These are phyloP conservation scores for Logfia minima DNA, from an alignment of 129 eudicot genomes.

Conservation along the genomic window DNA sequence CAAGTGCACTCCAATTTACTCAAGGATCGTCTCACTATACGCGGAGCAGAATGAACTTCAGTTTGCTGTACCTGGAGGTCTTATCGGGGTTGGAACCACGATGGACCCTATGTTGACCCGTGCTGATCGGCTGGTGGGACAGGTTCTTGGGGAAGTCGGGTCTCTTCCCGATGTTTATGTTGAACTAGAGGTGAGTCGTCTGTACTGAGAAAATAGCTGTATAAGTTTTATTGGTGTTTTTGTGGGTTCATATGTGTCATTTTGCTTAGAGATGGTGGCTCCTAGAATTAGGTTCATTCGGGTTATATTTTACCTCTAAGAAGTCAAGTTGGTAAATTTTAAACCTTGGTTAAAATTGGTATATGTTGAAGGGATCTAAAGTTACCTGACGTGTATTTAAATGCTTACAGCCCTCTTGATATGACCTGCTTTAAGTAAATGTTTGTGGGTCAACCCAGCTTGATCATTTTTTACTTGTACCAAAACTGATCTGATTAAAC, in stretches of 20 bases:
- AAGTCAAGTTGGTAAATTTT: neutral
- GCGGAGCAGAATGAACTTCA: slow-evolving; percentile 97
- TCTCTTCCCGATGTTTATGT: slow-evolving; percentile 95
- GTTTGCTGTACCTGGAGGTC: slow-evolving; percentile 98
- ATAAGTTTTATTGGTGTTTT: neutral
- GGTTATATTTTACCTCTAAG: neutral
- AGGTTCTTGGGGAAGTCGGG: slow-evolving; percentile 98
- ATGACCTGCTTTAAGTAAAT: neutral
- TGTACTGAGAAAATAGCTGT: neutral
- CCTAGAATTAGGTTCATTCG: neutral
- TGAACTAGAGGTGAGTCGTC: slow-evolving; percentile 76
- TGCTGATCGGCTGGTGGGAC: slow-evolving; percentile 97
- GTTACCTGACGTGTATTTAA: neutral
- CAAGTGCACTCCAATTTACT: slow-evolving; percentile 91
- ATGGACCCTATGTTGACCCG: slow-evolving; percentile 99
- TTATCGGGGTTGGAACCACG: slow-evolving; percentile 96
- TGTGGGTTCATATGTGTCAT: neutral
- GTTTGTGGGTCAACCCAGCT: neutral
- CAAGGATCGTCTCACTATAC: slow-evolving; percentile 86
- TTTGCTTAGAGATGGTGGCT: neutral
- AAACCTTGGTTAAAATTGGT: neutral
- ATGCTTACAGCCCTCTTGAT: neutral
- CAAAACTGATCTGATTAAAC: neutral
- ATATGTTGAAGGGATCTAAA: neutral
- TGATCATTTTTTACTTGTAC: too few relatives aligned